Percentiles rank a stretch among this genome's conserved stretches.
phyloP scores from a whole-genome alignment of 2,329 filamentous ascomycete species.

The Clathrospora elynae region DNA sequence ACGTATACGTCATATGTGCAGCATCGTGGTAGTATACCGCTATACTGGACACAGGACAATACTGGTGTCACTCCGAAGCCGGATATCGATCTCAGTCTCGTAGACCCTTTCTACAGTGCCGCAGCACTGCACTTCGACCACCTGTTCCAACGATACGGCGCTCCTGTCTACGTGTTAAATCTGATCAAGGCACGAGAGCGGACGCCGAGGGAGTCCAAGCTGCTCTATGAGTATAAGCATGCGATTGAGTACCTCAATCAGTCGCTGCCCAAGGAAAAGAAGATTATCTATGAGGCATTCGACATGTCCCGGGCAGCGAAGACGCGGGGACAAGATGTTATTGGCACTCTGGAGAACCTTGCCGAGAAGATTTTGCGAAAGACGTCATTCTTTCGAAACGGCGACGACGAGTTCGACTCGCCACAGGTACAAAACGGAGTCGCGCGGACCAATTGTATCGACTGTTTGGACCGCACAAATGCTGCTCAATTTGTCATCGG shows the following conservation, averaged over 20 bases:
- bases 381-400: conserved; percentile 96
- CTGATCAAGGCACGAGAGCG: conserved; percentile 85
- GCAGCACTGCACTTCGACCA: conserved; percentile 95
- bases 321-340: conserved; percentile 87
- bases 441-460: conserved; percentile 95
- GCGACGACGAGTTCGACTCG: conserved; percentile 68
- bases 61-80: conserved; percentile 95
- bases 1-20: conserved; percentile 96
- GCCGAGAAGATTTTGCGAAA: conserved; percentile 82
- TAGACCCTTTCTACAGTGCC: conserved; percentile 93
- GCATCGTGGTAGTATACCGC: conserved; percentile 92
- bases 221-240: conserved; percentile 83
- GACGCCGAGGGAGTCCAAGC: conserved; percentile 86
- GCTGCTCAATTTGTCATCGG: conserved; percentile 97
- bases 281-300: conserved; percentile 93
- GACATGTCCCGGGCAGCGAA: conserved; percentile 98
- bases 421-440: conserved; percentile 85
- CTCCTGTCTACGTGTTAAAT: conserved; percentile 89
- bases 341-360: conserved; percentile 86
- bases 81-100: conserved; percentile 91
- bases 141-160: conserved; percentile 89
- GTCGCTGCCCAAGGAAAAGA: conserved; percentile 80
- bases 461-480: conserved; percentile 95
- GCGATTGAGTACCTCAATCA: conserved; percentile 93
- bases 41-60: conserved; percentile 97